Evolutionary conservation across 805 yeast genomes (phyloP), one percentile per base, ranked within the genome.

Genomic region (Saccharomycopsis guyanensis): DNA sequence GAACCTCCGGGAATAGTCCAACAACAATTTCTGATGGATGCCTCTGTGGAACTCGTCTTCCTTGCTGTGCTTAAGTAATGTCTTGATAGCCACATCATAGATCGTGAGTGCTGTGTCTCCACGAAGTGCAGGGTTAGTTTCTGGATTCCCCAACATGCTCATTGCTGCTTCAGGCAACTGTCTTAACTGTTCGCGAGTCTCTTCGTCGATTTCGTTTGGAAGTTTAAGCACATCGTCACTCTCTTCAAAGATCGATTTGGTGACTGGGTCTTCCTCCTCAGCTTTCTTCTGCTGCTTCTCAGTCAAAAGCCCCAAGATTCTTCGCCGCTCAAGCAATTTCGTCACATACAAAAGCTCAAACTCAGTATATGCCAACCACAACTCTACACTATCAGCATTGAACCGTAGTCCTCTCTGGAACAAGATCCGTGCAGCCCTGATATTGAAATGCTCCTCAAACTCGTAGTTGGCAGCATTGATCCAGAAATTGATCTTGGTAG

Each of bases 391-490:
- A 42, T 85, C 89, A 2, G 82, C 73, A 59, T 91, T 91, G 62
- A 93, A 84, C 61, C 95, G 73, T 35, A 93, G 69, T 27, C 83
- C 95, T 54, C 84, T 77, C 63, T 89, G 96, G 62, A 88, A 79
- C 22, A 93, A 71, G 7, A 78, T 77, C 62, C 99, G 75, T 19
- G 97, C 89, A 39, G 95, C 89, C 59, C 82, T 80, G 38, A 95
- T 86, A 56, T 88, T 84, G 35, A 91, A 85, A 63, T 93, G 87
- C 24, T 75, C 76, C 56, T 91, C 96, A 57, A 86, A 82, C 65
- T 93, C 97, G 64, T 86, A 87, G 59, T 86, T 86, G 25, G 97
- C 96, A 20, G 96, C 97, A 57, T 86, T 76, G 37, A 93, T 76
- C 98, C 98, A 93, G 15, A 91, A 84, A 56, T 82, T 84, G 2